phyloP scores from a whole-genome alignment of 2,329 filamentous ascomycete species.

The Alternaria burnsii region DNA sequence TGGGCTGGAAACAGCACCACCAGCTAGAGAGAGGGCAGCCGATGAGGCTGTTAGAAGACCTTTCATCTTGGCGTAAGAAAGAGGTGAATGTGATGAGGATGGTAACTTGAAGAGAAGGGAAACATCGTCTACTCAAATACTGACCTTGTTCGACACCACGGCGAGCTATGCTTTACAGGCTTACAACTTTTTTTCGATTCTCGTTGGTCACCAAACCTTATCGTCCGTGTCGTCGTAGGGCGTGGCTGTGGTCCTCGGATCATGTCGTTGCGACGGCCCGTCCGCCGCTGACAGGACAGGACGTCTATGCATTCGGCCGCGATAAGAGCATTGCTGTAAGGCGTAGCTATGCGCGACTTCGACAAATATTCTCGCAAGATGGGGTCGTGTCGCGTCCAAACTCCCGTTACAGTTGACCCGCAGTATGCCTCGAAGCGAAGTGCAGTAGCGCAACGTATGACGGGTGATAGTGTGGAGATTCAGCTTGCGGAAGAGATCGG shows the following conservation, averaged over 20 bases:
- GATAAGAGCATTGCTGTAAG: conserved; percentile 26
- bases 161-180: neutral
- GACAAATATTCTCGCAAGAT: conserved; percentile 8
- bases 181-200: conserved; percentile 14
- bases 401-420: conserved; percentile 7
- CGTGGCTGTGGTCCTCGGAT: conserved; percentile 1
- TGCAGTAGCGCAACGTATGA: conserved; percentile 31
- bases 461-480: conserved; percentile 32
- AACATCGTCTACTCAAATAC: conserved; percentile 27
- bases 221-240: conserved; percentile 12
- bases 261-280: conserved; percentile 4
- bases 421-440: conserved; percentile 12
- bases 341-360: conserved; percentile 7
- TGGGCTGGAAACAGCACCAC: conserved; percentile 29
- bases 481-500: conserved; percentile 14
- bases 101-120: conserved; percentile 1
- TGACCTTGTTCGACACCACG: neutral
- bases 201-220: conserved; percentile 31
- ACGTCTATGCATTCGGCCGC: conserved; percentile 11
- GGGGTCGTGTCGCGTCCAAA: conserved; percentile 17
- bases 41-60: conserved; percentile 37
- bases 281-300: conserved; percentile 1
- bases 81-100: conserved; percentile 7
- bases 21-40: conserved; percentile 37
- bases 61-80: conserved; percentile 33